A percentile compares a stretch with the other conserved stretches of the same genome.
Conservation (phyloP, 805 yeast species). For the Wilhelminamyces savonicus region DNA sequence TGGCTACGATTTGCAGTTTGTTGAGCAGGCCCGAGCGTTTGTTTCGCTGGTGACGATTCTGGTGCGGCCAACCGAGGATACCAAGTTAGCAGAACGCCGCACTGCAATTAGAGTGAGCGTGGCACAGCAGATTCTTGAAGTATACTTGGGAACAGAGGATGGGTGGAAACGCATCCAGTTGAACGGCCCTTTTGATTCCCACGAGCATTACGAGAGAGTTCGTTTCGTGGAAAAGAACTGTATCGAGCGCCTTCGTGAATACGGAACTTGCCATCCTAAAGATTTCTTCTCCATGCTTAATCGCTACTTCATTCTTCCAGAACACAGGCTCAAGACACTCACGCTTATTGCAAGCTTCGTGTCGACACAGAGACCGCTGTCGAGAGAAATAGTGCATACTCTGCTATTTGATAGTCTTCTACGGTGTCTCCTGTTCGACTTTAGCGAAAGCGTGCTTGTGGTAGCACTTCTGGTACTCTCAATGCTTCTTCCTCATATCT, state of each 20-base stretch:
- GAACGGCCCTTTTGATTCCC: too few species aligned
- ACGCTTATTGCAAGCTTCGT: conserved; percentile 30
- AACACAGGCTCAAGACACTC: conserved; percentile 31
- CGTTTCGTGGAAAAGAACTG: conserved; percentile 45
- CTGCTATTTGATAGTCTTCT: conserved; percentile 31
- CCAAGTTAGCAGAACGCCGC: conserved; percentile 11
- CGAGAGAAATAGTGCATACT: conserved; percentile 21
- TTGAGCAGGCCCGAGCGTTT: conserved; percentile 22
- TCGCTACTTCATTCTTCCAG: conserved; percentile 23
- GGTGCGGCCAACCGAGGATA: conserved; percentile 14
- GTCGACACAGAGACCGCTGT: conserved; percentile 7
- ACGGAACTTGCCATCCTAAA: conserved; percentile 33
- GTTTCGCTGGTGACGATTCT: conserved; percentile 14
- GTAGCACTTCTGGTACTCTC: conserved; percentile 24
- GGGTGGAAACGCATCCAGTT: too few species aligned
- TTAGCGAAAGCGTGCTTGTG: conserved; percentile 32
- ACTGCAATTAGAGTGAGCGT: conserved; percentile 13
- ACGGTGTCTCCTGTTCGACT: conserved; percentile 35
- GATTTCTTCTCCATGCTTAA: conserved; percentile 32
- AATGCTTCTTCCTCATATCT: conserved; percentile 38
- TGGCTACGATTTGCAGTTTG: conserved; percentile 39
- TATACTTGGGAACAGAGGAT: conserved; percentile 16
- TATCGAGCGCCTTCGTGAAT: conserved; percentile 31
- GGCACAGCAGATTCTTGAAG: conserved; percentile 16
- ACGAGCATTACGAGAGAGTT: conserved; percentile 40